Conservation (phyloP, 306 rosid species). For the Vigna angularis region DNA sequence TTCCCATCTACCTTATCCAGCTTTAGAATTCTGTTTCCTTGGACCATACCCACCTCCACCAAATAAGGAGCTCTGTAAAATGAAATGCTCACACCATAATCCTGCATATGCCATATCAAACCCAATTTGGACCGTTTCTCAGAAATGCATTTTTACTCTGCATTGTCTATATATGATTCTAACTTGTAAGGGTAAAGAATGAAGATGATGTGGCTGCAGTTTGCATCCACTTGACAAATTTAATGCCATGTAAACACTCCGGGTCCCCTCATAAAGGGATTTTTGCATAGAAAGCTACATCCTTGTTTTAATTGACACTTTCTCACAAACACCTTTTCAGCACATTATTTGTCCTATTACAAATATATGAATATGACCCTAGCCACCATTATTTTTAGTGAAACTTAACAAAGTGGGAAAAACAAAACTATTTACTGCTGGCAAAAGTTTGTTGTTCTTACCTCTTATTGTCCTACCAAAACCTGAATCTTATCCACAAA, state of each 20-base stretch:
- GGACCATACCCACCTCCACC: slow-evolving; percentile 66
- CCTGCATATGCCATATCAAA: slow-evolving; percentile 60
- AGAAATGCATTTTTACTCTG: slow-evolving; percentile 34
- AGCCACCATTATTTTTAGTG: background rate
- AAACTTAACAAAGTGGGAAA: slow-evolving; percentile 15
- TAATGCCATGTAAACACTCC: slow-evolving; percentile 18
- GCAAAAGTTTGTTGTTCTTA: background rate
- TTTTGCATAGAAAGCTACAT: slow-evolving; percentile 6
- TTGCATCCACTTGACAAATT: slow-evolving; percentile 39
- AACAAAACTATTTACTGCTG: background rate
- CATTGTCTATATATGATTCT: slow-evolving; percentile 39
- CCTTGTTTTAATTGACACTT: slow-evolving; percentile 8
- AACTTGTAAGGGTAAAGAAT: slow-evolving; percentile 7
- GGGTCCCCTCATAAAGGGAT: slow-evolving; percentile 43
- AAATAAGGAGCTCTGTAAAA: slow-evolving; percentile 78
- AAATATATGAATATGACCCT: slow-evolving; percentile 23
- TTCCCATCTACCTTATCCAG: slow-evolving; percentile 67
- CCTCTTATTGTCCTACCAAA: background rate
- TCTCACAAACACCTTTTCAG: slow-evolving; percentile 31
- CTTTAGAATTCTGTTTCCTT: slow-evolving; percentile 71
- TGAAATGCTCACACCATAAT: slow-evolving; percentile 67
- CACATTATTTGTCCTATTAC: slow-evolving; percentile 25
- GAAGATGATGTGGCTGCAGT: slow-evolving; percentile 47
- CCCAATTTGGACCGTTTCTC: slow-evolving; percentile 32
- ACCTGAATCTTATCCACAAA: background rate